Conservation (phyloP, 164 flowering plant genomes). For the Hamamelis virginiana region DNA sequence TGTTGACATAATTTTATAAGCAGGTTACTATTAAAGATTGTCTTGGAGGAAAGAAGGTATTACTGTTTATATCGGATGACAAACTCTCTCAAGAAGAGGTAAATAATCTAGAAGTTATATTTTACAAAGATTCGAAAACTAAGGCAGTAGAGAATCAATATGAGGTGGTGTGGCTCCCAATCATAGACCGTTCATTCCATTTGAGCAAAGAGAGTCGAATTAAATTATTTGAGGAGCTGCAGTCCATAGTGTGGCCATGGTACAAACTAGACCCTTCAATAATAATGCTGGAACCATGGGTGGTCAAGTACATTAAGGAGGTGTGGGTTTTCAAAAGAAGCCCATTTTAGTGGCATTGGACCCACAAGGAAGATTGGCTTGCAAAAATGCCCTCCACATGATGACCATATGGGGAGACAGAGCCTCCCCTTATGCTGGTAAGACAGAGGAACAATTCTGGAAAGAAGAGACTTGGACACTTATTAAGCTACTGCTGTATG, state of each 20-base stretch:
- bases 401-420: constrained; percentile 59
- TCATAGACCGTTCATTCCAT: constrained; percentile 22
- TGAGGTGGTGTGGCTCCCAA: constrained; percentile 48
- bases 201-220: constrained; percentile 22
- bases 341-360: constrained; percentile 49
- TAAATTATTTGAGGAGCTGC: constrained; percentile 29
- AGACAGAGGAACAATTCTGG: constrained; percentile 53
- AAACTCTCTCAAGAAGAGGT: constrained; percentile 38
- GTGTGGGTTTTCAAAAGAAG: constrained; percentile 53
- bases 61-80: constrained; percentile 48
- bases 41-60: constrained; percentile 39
- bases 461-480: constrained; percentile 50
- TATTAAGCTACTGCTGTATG: constrained; percentile 44
- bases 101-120: constrained; percentile 23
- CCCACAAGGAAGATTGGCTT: constrained; percentile 44
- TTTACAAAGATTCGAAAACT: no score
- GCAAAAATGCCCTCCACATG: constrained; percentile 61
- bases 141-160: constrained; percentile 28
- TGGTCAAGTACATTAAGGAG: constrained; percentile 46
- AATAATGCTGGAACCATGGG: constrained; percentile 48
- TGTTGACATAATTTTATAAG: background rate
- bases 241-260: constrained; percentile 55
- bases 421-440: constrained; percentile 51
- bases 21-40: constrained; percentile 40
- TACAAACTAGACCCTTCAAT: constrained; percentile 35